Conservation (phyloP, 495 filamentous ascomycete genomes). For the Xylaria sp. region DNA sequence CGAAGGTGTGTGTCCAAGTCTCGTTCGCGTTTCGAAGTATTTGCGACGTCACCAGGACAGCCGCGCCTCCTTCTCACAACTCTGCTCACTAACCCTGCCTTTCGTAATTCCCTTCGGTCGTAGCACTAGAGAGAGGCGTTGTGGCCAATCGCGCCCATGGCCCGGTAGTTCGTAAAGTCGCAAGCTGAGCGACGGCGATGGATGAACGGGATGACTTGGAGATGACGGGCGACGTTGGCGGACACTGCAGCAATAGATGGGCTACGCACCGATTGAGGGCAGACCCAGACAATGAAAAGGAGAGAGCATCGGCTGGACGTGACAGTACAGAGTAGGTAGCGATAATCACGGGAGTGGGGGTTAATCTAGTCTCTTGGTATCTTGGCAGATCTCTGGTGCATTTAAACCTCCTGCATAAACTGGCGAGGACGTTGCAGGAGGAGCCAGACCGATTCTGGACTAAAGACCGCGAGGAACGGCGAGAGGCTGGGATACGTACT, state of each 20-base stretch:
- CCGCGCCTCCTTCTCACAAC: conserved; percentile 18
- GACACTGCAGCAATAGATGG: neutral
- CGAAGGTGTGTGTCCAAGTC: conserved; percentile 20
- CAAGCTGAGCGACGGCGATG: neutral
- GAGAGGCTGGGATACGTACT: conserved; percentile 18
- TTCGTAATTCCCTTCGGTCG: conserved; percentile 33
- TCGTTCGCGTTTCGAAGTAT: conserved; percentile 23
- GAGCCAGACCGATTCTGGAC: conserved; percentile 17
- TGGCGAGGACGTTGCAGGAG: conserved; percentile 12
- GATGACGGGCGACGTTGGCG: conserved; percentile 1
- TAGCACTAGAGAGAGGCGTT: conserved; percentile 26
- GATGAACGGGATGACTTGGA: neutral
- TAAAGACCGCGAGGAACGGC: neutral
- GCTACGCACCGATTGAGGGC: conserved; percentile 6
- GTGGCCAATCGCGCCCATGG: conserved; percentile 34
- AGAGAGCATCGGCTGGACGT: conserved; percentile 5
- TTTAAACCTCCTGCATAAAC: conserved; percentile 24
- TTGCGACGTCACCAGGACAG: conserved; percentile 1
- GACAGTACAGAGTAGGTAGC: too few species aligned
- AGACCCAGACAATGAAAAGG: conserved; percentile 11
- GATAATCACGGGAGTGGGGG: conserved; percentile 18
- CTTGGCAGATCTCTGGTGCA: conserved; percentile 43
- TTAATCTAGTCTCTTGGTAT: conserved; percentile 31
- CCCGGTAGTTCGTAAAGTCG: conserved; percentile 20
- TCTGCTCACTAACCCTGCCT: conserved; percentile 7